These are phyloP conservation scores for Saccharomycopsis guyanensis DNA, from an alignment of 805 yeast species.

Conservation along the genomic window DNA sequence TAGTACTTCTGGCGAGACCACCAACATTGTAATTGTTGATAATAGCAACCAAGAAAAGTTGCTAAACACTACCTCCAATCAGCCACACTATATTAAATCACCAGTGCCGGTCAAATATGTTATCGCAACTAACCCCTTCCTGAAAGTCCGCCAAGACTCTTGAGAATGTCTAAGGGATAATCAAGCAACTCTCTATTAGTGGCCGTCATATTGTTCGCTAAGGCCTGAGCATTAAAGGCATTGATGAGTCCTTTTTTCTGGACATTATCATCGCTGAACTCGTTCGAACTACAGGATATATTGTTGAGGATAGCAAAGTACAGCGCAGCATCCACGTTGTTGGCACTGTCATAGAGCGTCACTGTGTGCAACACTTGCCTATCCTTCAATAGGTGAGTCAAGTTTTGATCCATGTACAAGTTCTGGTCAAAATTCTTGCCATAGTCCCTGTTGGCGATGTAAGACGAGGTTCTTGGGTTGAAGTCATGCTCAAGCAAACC, in stretches of 20 bases:
- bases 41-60: too few species aligned
- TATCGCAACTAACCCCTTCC: too few species aligned
- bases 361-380: constrained; percentile 1
- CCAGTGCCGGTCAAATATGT: too few species aligned
- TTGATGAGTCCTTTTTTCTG: background rate
- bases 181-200: background rate
- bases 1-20: too few species aligned
- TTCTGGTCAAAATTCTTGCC: constrained; percentile 3
- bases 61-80: too few species aligned
- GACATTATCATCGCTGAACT: background rate
- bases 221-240: background rate
- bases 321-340: background rate
- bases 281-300: background rate
- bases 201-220: background rate
- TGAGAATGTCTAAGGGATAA: background rate
- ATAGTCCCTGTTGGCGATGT: background rate
- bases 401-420: background rate
- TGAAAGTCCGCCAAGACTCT: too few species aligned
- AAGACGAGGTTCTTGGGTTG: constrained; percentile 3
- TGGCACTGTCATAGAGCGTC: background rate
- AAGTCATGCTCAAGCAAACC: constrained; percentile 12
- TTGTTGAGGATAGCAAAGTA: background rate
- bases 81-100: too few species aligned
- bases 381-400: background rate
- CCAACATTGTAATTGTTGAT: too few species aligned